phyloP scores from a whole-genome alignment of 2,329 filamentous ascomycete species.

The Nigrograna mackinnonii region DNA sequence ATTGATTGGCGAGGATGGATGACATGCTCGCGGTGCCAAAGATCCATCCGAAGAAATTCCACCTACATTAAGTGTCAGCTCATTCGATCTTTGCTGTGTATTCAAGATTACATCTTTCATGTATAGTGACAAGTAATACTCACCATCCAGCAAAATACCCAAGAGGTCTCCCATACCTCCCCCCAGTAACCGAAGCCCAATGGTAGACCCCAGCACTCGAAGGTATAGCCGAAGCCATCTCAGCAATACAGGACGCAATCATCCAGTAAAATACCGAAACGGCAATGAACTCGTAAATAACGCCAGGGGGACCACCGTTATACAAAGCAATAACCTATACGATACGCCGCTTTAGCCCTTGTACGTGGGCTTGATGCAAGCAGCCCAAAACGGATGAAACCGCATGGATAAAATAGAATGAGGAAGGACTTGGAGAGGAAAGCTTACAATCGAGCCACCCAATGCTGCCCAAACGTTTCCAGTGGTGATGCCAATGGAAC shows the following conservation, averaged over 20 bases:
- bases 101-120: too few relatives aligned
- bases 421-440: too few relatives aligned
- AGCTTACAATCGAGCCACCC: constrained; percentile 51
- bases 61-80: constrained; percentile 32
- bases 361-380: too few relatives aligned
- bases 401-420: too few relatives aligned
- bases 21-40: constrained; percentile 49
- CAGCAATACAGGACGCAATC: constrained; percentile 55
- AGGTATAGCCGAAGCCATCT: constrained; percentile 51
- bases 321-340: constrained; percentile 43
- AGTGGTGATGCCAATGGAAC: constrained; percentile 50
- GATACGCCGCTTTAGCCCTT: too few relatives aligned
- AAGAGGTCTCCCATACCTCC: constrained; percentile 50
- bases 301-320: constrained; percentile 51
- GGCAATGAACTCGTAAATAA: constrained; percentile 53
- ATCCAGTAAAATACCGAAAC: constrained; percentile 56
- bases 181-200: constrained; percentile 56
- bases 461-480: constrained; percentile 49
- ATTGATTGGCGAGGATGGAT: constrained; percentile 49
- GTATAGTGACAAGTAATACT: too few relatives aligned
- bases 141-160: constrained; percentile 56
- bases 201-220: constrained; percentile 54
- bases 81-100: neutral
- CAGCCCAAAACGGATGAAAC: too few relatives aligned
- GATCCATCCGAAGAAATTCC: constrained; percentile 57